Evolutionary conservation across 331 rosid species (phyloP).

Genomic region (Quercus phellos): DNA sequence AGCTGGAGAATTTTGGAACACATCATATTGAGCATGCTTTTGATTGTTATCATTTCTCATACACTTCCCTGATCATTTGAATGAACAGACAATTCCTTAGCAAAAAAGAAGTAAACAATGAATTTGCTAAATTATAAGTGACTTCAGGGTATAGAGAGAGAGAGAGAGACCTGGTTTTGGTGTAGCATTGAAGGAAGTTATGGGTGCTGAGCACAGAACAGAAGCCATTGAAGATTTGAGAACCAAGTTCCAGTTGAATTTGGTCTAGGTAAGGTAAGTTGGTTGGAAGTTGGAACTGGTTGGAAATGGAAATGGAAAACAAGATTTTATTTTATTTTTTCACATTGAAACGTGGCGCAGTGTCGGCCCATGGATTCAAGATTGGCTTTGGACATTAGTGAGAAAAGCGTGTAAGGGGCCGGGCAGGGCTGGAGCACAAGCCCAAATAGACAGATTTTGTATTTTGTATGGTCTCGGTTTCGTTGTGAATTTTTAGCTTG

Average conservation of each 20-base stretch:
- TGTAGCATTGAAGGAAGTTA: slow-evolving; percentile 22
- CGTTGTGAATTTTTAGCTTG: no score
- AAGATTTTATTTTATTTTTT: background rate
- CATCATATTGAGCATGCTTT: slow-evolving; percentile 23
- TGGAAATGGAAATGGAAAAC: background rate
- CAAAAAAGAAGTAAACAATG: background rate
- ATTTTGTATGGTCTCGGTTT: no score
- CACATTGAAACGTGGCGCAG: background rate
- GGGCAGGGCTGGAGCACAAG: background rate
- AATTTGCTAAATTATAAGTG: background rate
- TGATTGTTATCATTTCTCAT: slow-evolving; percentile 7
- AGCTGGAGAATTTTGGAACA: slow-evolving; percentile 21
- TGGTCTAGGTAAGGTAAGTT: background rate
- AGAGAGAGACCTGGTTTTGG: slow-evolving; percentile 38
- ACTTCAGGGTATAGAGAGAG: background rate
- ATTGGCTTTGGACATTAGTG: background rate
- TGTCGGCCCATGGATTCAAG: background rate
- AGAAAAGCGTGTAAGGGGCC: background rate
- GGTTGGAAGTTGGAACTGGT: background rate
- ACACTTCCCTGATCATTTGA: slow-evolving; percentile 8
- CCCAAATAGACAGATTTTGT: background rate
- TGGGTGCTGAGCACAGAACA: slow-evolving; percentile 30
- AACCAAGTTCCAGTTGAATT: no score
- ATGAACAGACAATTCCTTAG: background rate
- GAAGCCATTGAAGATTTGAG: slow-evolving; percentile 40